A percentile compares a stretch with the other conserved stretches of the same genome.
These are phyloP conservation scores for Citrus glauca DNA, from an alignment of 345 rosid genomes.

Conservation along the genomic window DNA sequence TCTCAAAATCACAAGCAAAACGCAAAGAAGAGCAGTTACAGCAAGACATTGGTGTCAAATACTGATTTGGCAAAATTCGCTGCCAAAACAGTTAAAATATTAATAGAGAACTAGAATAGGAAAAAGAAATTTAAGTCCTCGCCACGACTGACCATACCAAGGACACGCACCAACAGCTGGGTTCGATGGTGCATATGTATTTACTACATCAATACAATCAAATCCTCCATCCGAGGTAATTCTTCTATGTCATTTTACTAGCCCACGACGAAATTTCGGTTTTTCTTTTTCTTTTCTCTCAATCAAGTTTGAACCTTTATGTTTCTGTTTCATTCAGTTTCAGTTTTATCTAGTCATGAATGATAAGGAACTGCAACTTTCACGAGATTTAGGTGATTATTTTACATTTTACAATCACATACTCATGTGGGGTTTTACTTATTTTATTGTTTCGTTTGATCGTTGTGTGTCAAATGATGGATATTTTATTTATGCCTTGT, in stretches of 20 bases:
- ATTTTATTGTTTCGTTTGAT: background rate
- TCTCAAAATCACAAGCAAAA: background rate
- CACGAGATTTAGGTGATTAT: background rate
- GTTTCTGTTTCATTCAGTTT: background rate
- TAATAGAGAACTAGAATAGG: background rate
- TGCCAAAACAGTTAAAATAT: conserved; percentile 1
- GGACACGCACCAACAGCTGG: background rate
- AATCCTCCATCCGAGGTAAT: background rate
- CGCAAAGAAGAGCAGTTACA: background rate
- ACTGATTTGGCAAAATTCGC: background rate
- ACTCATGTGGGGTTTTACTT: background rate
- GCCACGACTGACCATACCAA: background rate
- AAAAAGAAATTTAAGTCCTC: background rate
- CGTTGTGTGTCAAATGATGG: background rate
- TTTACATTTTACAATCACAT: background rate
- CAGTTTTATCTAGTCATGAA: background rate
- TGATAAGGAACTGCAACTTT: background rate
- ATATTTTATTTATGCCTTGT: background rate
- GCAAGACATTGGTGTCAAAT: background rate
- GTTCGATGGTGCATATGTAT: background rate
- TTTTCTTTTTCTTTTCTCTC: background rate
- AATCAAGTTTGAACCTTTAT: background rate
- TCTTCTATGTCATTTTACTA: background rate
- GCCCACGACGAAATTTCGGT: background rate
- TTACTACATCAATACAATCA: background rate